Base-by-base conservation (phyloP, 2,329 filamentous ascomycete genomes). In the Diplodia scrobiculata region DNA sequence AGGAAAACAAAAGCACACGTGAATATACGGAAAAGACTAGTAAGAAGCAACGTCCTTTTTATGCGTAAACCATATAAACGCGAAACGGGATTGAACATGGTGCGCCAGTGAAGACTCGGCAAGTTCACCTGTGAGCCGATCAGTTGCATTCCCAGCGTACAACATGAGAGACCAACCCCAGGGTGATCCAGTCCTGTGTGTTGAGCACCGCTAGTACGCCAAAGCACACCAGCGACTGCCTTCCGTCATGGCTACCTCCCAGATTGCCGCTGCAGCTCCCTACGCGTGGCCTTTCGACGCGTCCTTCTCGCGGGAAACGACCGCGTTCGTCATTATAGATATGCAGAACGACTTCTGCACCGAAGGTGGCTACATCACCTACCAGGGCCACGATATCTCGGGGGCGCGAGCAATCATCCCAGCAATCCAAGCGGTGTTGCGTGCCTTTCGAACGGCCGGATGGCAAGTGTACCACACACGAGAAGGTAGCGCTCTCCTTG, bases 391-490 rank as follows among this genome's bases (percentile, higher is more conserved):
- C 71, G 73, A 79, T 19, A 75, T 81, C 58, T 68, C 72, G 0
- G 72, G 74, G 9, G 78, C 79, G 47, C 75, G 77, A 9, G 69
- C 76, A 17, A 78, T 85, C 34, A 81, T 84, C 21, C 82, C 81
- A 0, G 74, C 72, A 3, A 72, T 83, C 52, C 70, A 74, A 27
- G 69, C 69, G 1, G 76, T 83, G 10, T 79, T 85, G 1, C 69
- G 71, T 4, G 69, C 74, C 0, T 83, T 80, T 66, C 81, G 83
- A 4, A 51, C 67, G 0, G 70, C 76, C 17, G 73, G 75, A 1
- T 80, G 80, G 50, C 76, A 79, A 11, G 73, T 85, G 32, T 79
- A 81, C 58, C 80, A 84, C 72, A 84, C 83, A 5, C 77, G 83
- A 9, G 82, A 85, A 74, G 83, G 63, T 66, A 34, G 7, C 19